Evolutionary conservation across 2,329 filamentous ascomycete genomes (phyloP).

Genomic region (Cladosporium phlei): DNA sequence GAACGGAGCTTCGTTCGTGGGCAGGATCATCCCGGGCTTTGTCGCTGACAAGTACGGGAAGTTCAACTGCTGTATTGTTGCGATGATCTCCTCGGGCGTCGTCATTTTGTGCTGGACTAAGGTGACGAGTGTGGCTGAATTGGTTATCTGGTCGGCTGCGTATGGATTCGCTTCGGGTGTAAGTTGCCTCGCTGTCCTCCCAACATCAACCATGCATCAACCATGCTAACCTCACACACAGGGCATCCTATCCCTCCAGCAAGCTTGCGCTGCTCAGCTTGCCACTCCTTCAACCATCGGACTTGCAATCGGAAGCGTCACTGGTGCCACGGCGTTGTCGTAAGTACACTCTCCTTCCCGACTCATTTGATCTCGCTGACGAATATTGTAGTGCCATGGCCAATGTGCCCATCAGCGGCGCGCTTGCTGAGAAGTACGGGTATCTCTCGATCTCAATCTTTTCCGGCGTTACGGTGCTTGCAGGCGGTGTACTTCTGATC

Average conservation of each 20-base stretch:
- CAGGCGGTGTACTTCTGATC: constrained; percentile 14
- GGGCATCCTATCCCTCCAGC: constrained; percentile 45
- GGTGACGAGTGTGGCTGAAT: constrained; percentile 19
- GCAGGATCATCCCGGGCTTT: constrained; percentile 37
- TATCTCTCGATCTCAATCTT: constrained; percentile 19
- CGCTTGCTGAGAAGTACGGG: constrained; percentile 19
- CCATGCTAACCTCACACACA: constrained; percentile 21
- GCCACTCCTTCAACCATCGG: constrained; percentile 38
- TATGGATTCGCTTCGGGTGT: constrained; percentile 48
- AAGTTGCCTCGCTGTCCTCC: background rate
- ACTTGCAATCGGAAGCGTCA: constrained; percentile 39
- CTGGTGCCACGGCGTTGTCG: constrained; percentile 41
- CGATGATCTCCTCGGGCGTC: constrained; percentile 33
- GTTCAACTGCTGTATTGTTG: constrained; percentile 39
- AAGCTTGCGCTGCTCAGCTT: constrained; percentile 43
- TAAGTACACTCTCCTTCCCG: constrained; percentile 32
- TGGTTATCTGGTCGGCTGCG: constrained; percentile 28
- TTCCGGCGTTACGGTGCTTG: constrained; percentile 18
- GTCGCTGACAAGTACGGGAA: constrained; percentile 38
- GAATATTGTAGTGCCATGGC: constrained; percentile 15
- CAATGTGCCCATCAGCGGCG: constrained; percentile 22
- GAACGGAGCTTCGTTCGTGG: constrained; percentile 39
- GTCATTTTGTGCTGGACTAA: constrained; percentile 33
- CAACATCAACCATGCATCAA: no score
- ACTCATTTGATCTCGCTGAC: background rate